A percentile compares a stretch with the other conserved stretches of the same genome.
phyloP scores from a whole-genome alignment of 225 moss, liverwort and hornwort genomes.

The Climacium dendroides region DNA sequence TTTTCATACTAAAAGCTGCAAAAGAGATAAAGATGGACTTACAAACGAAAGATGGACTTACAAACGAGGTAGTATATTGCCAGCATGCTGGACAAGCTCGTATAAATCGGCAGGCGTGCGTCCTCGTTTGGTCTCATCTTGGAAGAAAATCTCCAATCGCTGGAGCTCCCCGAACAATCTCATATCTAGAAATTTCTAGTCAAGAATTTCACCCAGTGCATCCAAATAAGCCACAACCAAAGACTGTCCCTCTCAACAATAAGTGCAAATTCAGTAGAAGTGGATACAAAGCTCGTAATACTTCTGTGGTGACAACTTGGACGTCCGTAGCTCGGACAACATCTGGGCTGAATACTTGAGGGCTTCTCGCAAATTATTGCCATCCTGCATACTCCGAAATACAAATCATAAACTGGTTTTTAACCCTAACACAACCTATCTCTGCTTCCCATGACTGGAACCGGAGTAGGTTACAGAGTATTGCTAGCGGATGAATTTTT shows the following conservation, averaged over 20 bases:
- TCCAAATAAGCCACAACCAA: not conserved
- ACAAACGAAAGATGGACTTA: conserved; percentile 62
- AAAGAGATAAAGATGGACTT: conserved; percentile 10
- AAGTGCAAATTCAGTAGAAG: not conserved
- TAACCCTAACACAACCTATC: not conserved
- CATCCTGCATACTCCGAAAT: conserved; percentile 48
- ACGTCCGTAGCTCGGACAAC: conserved; percentile 93
- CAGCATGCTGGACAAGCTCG: conserved; percentile 95
- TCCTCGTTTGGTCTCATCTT: conserved; percentile 82
- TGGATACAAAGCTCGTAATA: conserved; percentile 99
- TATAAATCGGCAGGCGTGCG: conserved; percentile 92
- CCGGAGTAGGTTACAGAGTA: not conserved
- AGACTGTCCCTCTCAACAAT: not conserved
- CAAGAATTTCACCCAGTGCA: conserved; percentile 15
- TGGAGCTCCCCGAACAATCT: conserved; percentile 80
- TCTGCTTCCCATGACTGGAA: not conserved
- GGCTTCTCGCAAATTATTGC: conserved; percentile 84
- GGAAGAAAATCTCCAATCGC: conserved; percentile 84
- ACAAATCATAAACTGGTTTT: not conserved
- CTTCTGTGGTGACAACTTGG: conserved; percentile 93
- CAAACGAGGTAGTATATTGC: conserved; percentile 91
- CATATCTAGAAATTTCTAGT: conserved; percentile 64
- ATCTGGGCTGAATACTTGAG: conserved; percentile 90
- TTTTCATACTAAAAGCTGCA: not conserved
- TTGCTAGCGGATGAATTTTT: not conserved